Conservation (phyloP, 345 rosid species). For the Brassica nigra region DNA sequence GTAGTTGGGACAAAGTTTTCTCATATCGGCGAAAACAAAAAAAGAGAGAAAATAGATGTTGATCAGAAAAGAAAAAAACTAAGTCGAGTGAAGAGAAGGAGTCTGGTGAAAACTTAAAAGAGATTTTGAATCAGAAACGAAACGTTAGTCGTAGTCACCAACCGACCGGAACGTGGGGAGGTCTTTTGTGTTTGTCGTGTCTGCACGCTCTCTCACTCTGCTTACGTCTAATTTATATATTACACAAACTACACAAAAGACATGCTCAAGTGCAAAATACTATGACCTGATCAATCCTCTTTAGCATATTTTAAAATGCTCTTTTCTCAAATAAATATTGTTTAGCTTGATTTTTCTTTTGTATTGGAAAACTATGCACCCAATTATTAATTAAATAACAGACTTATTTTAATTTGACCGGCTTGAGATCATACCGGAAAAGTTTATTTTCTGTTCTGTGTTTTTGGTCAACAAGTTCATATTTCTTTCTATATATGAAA, state of each 20-base stretch:
- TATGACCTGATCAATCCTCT: constrained; percentile 26
- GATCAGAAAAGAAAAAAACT: not conserved
- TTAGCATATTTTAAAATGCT: not conserved
- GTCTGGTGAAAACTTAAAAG: constrained; percentile 31
- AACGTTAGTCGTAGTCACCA: constrained; percentile 47
- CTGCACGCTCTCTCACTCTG: constrained; percentile 64
- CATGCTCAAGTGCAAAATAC: constrained; percentile 21
- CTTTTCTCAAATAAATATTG: not conserved
- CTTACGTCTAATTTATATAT: constrained; percentile 18
- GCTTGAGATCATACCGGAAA: not conserved
- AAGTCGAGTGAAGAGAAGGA: constrained; percentile 32
- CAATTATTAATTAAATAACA: constrained; percentile 6
- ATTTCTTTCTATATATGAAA: not conserved
- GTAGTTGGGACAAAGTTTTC: constrained; percentile 89
- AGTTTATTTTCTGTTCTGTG: not conserved
- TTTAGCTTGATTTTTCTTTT: not conserved
- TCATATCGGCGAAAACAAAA: constrained; percentile 45
- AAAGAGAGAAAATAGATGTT: constrained; percentile 9
- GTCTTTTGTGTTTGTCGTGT: constrained; percentile 67
- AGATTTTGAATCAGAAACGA: constrained; percentile 25
- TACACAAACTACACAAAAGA: constrained; percentile 32
- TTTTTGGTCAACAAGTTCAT: constrained; percentile 16
- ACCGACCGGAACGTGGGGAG: constrained; percentile 78
- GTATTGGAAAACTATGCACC: not conserved
- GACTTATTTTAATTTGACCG: constrained; percentile 10